A percentile compares a stretch with the other conserved stretches of the same genome.
Evolutionary conservation across 2,329 filamentous ascomycete species (phyloP).

Genomic region (Calonectria ilicicola): DNA sequence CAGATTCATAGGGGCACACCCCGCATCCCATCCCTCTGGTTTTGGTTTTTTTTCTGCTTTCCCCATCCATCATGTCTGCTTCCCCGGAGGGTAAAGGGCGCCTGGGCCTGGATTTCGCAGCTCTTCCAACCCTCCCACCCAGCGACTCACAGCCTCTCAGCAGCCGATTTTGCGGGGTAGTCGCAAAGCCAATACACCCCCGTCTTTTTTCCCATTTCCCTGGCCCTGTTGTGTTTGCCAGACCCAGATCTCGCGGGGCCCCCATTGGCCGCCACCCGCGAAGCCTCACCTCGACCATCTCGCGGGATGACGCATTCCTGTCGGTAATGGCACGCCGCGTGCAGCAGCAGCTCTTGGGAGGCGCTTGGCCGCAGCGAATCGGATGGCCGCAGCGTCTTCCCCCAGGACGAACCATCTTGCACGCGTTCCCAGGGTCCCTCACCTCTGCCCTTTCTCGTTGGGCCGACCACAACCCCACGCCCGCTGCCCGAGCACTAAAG

Average conservation of each 20-base stretch:
- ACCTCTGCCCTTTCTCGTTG: background rate
- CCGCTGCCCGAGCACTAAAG: background rate
- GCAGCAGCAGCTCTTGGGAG: constrained; percentile 21
- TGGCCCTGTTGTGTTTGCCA: background rate
- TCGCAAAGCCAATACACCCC: constrained; percentile 11
- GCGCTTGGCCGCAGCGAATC: constrained; percentile 31
- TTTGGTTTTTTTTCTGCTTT: background rate
- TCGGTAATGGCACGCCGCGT: constrained; percentile 37
- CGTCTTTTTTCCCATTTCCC: background rate
- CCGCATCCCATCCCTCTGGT: background rate
- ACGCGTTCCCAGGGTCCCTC: constrained; percentile 14
- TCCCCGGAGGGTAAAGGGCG: background rate
- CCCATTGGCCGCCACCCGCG: constrained; percentile 18
- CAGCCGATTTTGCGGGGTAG: constrained; percentile 19
- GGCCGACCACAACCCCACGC: constrained; percentile 7
- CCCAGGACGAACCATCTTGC: constrained; percentile 15
- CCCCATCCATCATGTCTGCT: background rate
- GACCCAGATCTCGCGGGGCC: background rate
- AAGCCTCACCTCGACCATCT: constrained; percentile 31
- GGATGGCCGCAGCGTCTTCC: constrained; percentile 16
- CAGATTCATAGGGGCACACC: background rate
- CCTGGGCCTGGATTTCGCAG: background rate
- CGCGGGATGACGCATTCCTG: constrained; percentile 45
- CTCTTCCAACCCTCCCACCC: background rate
- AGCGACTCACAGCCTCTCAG: background rate